Evolutionary conservation across 495 filamentous ascomycete genomes (phyloP).

Genomic region (Thermothielavioides terrestris): DNA sequence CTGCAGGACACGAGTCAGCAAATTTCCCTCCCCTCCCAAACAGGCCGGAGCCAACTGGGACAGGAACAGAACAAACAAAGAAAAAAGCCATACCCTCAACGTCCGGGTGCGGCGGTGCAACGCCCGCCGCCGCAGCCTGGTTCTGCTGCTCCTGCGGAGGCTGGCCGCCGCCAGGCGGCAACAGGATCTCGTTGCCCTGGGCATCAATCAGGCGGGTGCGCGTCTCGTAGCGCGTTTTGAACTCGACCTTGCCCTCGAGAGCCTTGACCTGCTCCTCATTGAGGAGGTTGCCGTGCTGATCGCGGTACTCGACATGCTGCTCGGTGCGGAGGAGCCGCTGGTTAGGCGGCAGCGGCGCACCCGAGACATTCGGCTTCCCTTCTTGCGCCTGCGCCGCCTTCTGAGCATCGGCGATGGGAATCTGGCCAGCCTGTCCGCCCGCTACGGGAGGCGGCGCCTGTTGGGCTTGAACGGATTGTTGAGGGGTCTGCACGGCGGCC

Average conservation of each 20-base stretch:
- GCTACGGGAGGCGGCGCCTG: slow-evolving; percentile 14
- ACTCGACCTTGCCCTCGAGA: slow-evolving; percentile 83
- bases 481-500: slow-evolving; percentile 26
- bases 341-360: slow-evolving; percentile 34
- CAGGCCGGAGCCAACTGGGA: too few species aligned
- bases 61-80: slow-evolving; percentile 13
- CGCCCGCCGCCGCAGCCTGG: slow-evolving; percentile 16
- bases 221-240: slow-evolving; percentile 90
- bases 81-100: slow-evolving; percentile 47
- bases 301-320: slow-evolving; percentile 87
- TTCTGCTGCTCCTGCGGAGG: slow-evolving; percentile 7
- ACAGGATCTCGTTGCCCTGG: slow-evolving; percentile 57
- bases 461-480: slow-evolving; percentile 19
- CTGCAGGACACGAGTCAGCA: slow-evolving; percentile 1
- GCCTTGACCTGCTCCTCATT: slow-evolving; percentile 74
- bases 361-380: slow-evolving; percentile 30
- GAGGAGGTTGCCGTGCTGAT: slow-evolving; percentile 85
- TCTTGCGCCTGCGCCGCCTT: slow-evolving; percentile 4
- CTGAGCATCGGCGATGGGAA: slow-evolving; percentile 14
- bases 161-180: slow-evolving; percentile 29
- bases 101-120: slow-evolving; percentile 78
- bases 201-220: slow-evolving; percentile 75
- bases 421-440: slow-evolving; percentile 12
- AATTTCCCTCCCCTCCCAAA: too few species aligned
- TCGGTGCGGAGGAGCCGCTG: slow-evolving; percentile 56